These are phyloP conservation scores for Didymella glomerata DNA, from an alignment of 2,329 filamentous ascomycete species.

Conservation along the genomic window DNA sequence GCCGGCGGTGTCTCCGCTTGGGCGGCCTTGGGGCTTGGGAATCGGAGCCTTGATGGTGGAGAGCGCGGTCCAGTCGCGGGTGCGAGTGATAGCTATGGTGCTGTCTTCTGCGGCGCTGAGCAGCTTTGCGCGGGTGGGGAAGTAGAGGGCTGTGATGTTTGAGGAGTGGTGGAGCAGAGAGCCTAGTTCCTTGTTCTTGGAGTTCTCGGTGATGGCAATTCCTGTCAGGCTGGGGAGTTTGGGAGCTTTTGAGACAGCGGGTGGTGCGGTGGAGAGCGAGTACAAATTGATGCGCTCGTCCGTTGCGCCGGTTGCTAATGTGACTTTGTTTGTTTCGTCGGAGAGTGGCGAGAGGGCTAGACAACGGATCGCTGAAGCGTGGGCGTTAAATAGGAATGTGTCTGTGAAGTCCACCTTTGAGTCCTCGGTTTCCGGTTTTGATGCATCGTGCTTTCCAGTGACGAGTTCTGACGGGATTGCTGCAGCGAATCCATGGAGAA, in stretches of 20 bases:
- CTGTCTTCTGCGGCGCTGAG: constrained; percentile 90
- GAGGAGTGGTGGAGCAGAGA: constrained; percentile 86
- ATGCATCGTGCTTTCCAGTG: constrained; percentile 37
- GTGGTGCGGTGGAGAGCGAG: constrained; percentile 71
- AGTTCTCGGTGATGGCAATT: constrained; percentile 81
- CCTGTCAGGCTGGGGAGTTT: constrained; percentile 73
- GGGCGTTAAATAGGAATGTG: constrained; percentile 94
- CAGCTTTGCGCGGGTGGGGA: constrained; percentile 86
- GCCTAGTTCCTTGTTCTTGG: constrained; percentile 86
- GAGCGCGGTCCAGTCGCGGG: constrained; percentile 87
- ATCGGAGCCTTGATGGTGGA: constrained; percentile 89
- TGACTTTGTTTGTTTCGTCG: constrained; percentile 77
- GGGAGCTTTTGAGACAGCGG: constrained; percentile 65
- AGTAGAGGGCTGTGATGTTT: constrained; percentile 79
- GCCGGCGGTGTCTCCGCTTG: constrained; percentile 88
- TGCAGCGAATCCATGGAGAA: constrained; percentile 90
- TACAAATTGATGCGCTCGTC: constrained; percentile 97
- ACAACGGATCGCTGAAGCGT: constrained; percentile 87
- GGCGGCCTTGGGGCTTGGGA: constrained; percentile 79
- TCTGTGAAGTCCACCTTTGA: constrained; percentile 75
- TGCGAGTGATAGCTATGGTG: constrained; percentile 85
- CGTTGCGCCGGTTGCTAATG: constrained; percentile 88
- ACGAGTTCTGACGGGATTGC: constrained; percentile 61
- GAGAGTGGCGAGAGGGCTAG: constrained; percentile 80
- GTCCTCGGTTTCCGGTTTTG: constrained; percentile 32